Evolutionary conservation across 805 yeast species (phyloP).

Genomic region (Myxozyma geophila): DNA sequence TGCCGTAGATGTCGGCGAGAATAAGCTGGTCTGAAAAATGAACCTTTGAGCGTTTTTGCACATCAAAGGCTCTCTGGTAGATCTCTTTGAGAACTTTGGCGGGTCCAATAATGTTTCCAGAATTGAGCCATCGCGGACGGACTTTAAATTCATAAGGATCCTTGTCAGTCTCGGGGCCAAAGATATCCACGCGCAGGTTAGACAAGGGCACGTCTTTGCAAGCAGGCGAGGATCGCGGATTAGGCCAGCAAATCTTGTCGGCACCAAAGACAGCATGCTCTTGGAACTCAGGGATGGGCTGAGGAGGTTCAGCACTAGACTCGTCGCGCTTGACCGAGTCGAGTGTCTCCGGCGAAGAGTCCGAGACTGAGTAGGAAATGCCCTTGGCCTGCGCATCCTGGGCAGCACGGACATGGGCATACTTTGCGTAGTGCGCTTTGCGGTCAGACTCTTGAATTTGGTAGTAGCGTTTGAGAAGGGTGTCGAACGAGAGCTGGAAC

Average conservation of each 20-base stretch:
- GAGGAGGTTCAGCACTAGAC: neutral
- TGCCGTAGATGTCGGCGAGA: slow-evolving; percentile 33
- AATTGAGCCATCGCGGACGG: slow-evolving; percentile 37
- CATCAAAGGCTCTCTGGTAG: slow-evolving; percentile 30
- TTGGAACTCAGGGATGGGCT: slow-evolving; percentile 13
- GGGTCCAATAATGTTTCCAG: slow-evolving; percentile 34
- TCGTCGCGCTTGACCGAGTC: slow-evolving; percentile 5
- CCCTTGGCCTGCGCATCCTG: slow-evolving; percentile 7
- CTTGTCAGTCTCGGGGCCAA: slow-evolving; percentile 31
- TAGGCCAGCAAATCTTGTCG: slow-evolving; percentile 38
- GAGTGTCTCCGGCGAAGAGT: slow-evolving; percentile 8
- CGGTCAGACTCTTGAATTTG: slow-evolving; percentile 28
- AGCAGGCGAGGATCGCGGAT: slow-evolving; percentile 24
- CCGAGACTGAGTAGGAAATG: slow-evolving; percentile 16
- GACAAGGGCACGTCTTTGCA: slow-evolving; percentile 32
- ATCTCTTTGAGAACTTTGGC: slow-evolving; percentile 23
- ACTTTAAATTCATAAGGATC: slow-evolving; percentile 21
- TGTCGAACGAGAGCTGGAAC: slow-evolving; percentile 35
- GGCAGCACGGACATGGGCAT: slow-evolving; percentile 5
- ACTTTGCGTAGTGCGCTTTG: slow-evolving; percentile 19
- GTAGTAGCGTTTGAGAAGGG: slow-evolving; percentile 28
- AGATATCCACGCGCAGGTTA: slow-evolving; percentile 22
- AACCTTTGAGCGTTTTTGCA: slow-evolving; percentile 21
- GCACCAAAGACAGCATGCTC: slow-evolving; percentile 33
- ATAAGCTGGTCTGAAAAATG: slow-evolving; percentile 35